phyloP scores from a whole-genome alignment of 768 basidiomycete species.

The Boletellus emodensis region DNA sequence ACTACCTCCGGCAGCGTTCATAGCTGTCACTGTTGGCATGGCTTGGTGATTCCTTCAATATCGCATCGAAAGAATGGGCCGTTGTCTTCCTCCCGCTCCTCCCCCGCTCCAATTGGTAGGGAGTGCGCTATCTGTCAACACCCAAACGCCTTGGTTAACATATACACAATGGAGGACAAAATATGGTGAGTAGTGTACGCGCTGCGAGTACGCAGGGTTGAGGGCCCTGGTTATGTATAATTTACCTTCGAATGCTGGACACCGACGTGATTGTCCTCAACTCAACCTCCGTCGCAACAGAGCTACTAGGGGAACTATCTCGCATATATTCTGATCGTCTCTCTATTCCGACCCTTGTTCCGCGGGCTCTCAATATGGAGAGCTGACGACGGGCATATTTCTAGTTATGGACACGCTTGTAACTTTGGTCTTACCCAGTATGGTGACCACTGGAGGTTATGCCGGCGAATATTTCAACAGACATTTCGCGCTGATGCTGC shows the following conservation, averaged over 20 bases:
- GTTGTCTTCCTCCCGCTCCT: neutral
- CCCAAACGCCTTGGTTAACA: neutral
- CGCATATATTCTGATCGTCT: neutral
- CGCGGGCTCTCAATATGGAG: neutral
- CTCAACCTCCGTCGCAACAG: too few species aligned
- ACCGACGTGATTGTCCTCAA: too few species aligned
- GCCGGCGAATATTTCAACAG: neutral
- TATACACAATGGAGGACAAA: slow-evolving; percentile 3
- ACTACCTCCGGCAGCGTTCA: neutral
- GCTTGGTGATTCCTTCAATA: neutral
- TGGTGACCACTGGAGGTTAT: neutral
- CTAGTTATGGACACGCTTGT: neutral
- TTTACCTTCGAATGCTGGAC: too few species aligned
- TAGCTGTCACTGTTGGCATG: neutral
- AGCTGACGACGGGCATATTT: neutral
- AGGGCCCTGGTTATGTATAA: neutral
- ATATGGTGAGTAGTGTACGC: neutral
- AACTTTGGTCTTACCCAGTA: neutral
- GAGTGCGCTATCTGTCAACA: too few species aligned
- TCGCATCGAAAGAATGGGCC: neutral
- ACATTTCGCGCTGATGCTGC: neutral
- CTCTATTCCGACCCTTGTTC: neutral
- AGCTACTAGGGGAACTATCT: too few species aligned
- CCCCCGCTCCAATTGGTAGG: too few species aligned
- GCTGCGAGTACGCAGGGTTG: neutral